phyloP scores from a whole-genome alignment of 2,329 filamentous ascomycete species.

The Neofusicoccum cordaticola region DNA sequence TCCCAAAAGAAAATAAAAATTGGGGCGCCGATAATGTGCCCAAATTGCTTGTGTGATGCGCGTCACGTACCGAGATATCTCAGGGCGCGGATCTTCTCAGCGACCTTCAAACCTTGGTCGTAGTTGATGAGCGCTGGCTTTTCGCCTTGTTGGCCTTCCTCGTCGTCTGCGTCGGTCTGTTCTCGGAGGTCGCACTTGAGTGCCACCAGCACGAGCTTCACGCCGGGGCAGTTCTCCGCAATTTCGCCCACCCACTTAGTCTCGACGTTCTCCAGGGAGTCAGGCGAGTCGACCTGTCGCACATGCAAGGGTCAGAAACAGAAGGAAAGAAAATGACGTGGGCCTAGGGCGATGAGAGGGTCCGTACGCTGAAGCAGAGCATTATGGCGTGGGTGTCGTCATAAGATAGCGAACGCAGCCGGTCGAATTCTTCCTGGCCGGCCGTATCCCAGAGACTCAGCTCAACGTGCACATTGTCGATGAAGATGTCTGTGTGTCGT shows the following conservation, averaged over 20 bases:
- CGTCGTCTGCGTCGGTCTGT: conserved; percentile 60
- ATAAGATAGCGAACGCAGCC: conserved; percentile 90
- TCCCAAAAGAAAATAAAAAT: neutral
- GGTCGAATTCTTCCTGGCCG: conserved; percentile 98
- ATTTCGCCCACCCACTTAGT: conserved; percentile 99
- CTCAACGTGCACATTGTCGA: conserved; percentile 95
- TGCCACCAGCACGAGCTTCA: conserved; percentile 91
- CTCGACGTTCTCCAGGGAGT: conserved; percentile 96
- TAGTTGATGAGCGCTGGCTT: conserved; percentile 74
- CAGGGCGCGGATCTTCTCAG: conserved; percentile 84
- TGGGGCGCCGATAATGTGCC: neutral
- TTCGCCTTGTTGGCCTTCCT: conserved; percentile 50
- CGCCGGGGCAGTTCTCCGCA: conserved; percentile 92
- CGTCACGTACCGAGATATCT: conserved; percentile 71
- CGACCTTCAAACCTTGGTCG: conserved; percentile 86
- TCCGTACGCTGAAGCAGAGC: conserved; percentile 80
- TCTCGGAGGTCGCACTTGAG: conserved; percentile 96
- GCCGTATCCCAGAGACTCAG: conserved; percentile 98
- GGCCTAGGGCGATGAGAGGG: neutral
- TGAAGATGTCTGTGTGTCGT: conserved; percentile 78
- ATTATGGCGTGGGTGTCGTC: conserved; percentile 98
- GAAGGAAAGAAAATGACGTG: neutral
- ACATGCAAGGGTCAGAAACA: neutral
- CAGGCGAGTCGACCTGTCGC: conserved; percentile 75
- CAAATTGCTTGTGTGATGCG: neutral